phyloP scores from a whole-genome alignment of 2,329 filamentous ascomycete genomes.

The Pseudogymnoascus sp. region DNA sequence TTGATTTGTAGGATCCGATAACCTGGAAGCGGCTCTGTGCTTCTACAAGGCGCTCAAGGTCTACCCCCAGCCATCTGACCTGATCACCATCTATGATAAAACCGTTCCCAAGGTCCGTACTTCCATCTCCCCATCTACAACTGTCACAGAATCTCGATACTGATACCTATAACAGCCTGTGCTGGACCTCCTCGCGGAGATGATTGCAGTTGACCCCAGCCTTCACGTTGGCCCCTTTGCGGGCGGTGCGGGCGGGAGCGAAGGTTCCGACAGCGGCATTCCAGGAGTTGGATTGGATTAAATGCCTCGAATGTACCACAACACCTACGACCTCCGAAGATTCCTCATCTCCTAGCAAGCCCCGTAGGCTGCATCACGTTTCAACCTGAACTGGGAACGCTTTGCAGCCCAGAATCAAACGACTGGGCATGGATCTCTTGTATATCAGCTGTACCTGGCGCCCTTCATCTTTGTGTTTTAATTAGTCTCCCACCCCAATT shows the following conservation, averaged over 20 bases:
- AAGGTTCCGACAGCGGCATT: conserved; percentile 26
- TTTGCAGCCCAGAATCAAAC: neutral
- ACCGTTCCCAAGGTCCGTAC: conserved; percentile 78
- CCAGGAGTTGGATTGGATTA: conserved; percentile 27
- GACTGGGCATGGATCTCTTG: conserved; percentile 18
- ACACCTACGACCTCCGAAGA: conserved; percentile 6
- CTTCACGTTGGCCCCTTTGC: conserved; percentile 48
- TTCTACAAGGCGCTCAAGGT: conserved; percentile 99
- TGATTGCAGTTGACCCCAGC: conserved; percentile 85
- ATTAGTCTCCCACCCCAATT: conserved; percentile 16
- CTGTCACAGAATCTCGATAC: neutral
- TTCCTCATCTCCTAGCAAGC: neutral
- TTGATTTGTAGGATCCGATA: conserved; percentile 47
- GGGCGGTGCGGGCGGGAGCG: conserved; percentile 17
- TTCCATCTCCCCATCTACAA: neutral
- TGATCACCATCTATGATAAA: conserved; percentile 97
- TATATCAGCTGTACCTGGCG: conserved; percentile 22
- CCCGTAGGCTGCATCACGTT: neutral
- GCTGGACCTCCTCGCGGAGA: conserved; percentile 91
- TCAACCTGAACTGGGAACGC: neutral
- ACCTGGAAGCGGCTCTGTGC: conserved; percentile 77
- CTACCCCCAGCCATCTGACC: conserved; percentile 84
- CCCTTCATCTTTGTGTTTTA: conserved; percentile 16
- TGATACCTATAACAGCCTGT: conserved; percentile 52
- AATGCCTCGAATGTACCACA: conserved; percentile 9